Base-by-base conservation (phyloP, 176 grass and related monocot species). In the Triticum urartu region DNA sequence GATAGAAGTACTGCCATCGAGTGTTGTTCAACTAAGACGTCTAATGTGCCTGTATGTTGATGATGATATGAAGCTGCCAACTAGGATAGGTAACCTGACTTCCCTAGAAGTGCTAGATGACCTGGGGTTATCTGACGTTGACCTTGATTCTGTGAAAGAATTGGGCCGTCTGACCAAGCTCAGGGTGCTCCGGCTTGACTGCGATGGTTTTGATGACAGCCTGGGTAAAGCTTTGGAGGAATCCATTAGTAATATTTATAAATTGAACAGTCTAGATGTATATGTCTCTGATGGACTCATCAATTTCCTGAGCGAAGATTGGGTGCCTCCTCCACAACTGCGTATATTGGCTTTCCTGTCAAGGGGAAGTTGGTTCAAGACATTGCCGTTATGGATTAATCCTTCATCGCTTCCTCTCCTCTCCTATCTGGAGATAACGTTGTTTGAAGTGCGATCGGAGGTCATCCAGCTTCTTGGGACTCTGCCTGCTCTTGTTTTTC, bases 281-380 rank as follows among this genome's bases (percentile, higher is more conserved):
- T 11, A 0, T 22, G 6, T 0, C 0, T 1, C 0, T 0, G 0
- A 1, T n/a, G 38, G 8, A 47, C 2, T 2, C 20, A 0, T 26
- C 0, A 25, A 38, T 43, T 28, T 3, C 35, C 17, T 17, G 34
- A 11, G 3, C 8, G 32, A 33, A 28, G 24, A 10, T 64, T 84
- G 71, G 82, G 61, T 34, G 38, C 18, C 24, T 6, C 58, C 82
- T 34, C 59, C 8, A 30, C 17, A 17, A 3, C 58, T 84, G 0
- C 6, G 50, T 26, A n/a, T 0, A 14, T 34, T 69, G 28, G 0
- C 0, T 11, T 24, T 62, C 9, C 0, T 0, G 42, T 11, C 42
- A 43, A 0, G 3, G 0, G 0, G 0, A 1, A 43, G 42, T 3
- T 43, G 40, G 40, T 42, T 42, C 40, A 0, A 42, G 40, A 42